Evolutionary conservation across 2,329 filamentous ascomycete genomes (phyloP).

Genomic region (Penicillium rolfsii): DNA sequence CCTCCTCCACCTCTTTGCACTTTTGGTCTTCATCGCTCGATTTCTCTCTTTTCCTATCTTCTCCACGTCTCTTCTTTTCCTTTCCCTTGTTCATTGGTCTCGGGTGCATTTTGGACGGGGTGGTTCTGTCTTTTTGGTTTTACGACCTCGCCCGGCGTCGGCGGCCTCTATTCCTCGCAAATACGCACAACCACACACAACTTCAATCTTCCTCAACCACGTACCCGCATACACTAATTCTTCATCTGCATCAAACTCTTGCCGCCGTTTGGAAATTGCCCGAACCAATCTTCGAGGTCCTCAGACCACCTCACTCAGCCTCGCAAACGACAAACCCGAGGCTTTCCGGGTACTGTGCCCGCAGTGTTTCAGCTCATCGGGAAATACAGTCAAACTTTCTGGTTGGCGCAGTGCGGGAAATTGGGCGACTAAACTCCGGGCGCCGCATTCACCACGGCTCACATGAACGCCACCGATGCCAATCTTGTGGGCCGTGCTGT

Average conservation of each 20-base stretch:
- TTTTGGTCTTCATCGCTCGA: slow-evolving; percentile 4
- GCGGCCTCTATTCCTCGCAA: slow-evolving; percentile 15
- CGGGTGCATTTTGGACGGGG: slow-evolving; percentile 33
- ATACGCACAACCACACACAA: neutral
- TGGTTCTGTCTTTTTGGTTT: slow-evolving; percentile 31
- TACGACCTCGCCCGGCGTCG: slow-evolving; percentile 31
- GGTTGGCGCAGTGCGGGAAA: neutral
- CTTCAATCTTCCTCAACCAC: neutral
- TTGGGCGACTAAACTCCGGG: neutral
- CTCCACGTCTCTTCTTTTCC: neutral
- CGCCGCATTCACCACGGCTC: neutral
- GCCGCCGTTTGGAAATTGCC: neutral
- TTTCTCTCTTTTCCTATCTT: neutral
- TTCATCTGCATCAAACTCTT: neutral
- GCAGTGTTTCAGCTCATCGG: neutral
- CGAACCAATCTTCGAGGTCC: neutral
- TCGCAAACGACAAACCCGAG: neutral
- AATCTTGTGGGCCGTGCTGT: neutral
- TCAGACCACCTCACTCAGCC: neutral
- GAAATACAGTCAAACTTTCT: neutral
- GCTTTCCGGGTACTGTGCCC: neutral
- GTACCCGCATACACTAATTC: neutral
- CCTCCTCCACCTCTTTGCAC: slow-evolving; percentile 11
- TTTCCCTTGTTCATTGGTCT: slow-evolving; percentile 19
- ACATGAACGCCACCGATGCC: neutral